Percentiles rank a stretch among this genome's conserved stretches.
Evolutionary conservation across 495 filamentous ascomycete genomes (phyloP).

Genomic region (Immersiella caudata): DNA sequence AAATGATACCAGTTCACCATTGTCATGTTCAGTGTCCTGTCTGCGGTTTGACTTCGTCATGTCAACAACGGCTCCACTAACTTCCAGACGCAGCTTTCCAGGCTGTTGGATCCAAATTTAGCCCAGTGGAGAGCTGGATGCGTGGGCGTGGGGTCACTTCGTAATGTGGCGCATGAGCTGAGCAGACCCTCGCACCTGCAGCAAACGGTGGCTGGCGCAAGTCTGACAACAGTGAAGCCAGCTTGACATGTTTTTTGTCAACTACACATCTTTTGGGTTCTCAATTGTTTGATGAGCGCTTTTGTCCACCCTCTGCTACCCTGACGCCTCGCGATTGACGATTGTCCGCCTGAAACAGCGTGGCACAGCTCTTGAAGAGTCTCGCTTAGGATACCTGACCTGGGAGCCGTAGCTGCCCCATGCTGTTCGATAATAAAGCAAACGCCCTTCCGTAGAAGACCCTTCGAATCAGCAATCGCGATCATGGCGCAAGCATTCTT

Average conservation of each 20-base stretch:
- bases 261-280: not conserved
- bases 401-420: not conserved
- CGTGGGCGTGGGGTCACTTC: not conserved
- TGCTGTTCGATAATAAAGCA: not conserved
- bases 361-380: not conserved
- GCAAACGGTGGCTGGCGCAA: not conserved
- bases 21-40: not conserved
- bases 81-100: too few relatives aligned
- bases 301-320: not conserved
- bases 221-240: slow-evolving; percentile 2
- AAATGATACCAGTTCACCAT: slow-evolving; percentile 5
- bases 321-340: not conserved
- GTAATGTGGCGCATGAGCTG: slow-evolving; percentile 6
- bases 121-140: too few relatives aligned
- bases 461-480: not conserved
- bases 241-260: slow-evolving; percentile 2
- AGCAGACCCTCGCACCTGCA: slow-evolving; percentile 1
- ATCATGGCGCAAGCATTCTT: slow-evolving; percentile 83
- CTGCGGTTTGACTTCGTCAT: not conserved
- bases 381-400: not conserved
- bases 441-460: not conserved
- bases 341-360: not conserved
- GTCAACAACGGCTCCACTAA: too few relatives aligned
- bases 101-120: not conserved
- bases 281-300: not conserved